Evolutionary conservation across 306 rosid genomes (phyloP).

Genomic region (Albizia julibrissin): DNA sequence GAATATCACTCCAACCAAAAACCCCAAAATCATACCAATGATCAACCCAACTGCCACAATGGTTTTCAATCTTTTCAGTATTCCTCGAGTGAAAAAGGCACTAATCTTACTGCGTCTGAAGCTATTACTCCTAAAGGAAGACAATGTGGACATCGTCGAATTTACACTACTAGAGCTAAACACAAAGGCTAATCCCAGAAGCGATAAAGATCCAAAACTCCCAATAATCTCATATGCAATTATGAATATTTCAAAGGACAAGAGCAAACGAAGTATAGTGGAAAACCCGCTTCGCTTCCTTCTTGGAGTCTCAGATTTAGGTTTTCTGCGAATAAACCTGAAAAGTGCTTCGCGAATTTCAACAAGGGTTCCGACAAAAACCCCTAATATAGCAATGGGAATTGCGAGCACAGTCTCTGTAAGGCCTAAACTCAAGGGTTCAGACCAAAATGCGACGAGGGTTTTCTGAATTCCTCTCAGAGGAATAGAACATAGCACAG

Average conservation of each 20-base stretch:
- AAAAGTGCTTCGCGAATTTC: constrained; percentile 62
- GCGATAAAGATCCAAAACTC: constrained; percentile 56
- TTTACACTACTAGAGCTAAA: constrained; percentile 69
- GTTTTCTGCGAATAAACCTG: constrained; percentile 52
- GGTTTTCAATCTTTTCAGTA: constrained; percentile 67
- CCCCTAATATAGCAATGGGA: constrained; percentile 71
- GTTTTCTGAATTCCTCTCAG: constrained; percentile 76
- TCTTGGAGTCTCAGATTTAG: constrained; percentile 41
- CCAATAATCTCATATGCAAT: constrained; percentile 75
- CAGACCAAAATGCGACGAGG: constrained; percentile 76
- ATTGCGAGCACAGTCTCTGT: constrained; percentile 83
- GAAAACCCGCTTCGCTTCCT: constrained; percentile 61
- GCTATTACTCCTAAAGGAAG: constrained; percentile 68
- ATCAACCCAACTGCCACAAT: constrained; percentile 82
- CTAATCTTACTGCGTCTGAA: constrained; percentile 67
- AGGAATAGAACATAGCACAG: constrained; percentile 86
- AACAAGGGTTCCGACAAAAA: constrained; percentile 75
- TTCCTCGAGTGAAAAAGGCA: constrained; percentile 68
- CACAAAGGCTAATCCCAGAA: constrained; percentile 62
- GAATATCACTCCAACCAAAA: constrained; percentile 64
- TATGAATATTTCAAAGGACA: constrained; percentile 74
- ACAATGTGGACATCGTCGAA: constrained; percentile 78
- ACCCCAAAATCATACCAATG: constrained; percentile 78
- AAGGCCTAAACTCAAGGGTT: constrained; percentile 71
- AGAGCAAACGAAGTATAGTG: constrained; percentile 71